Evolutionary conservation across 768 basidiomycete genomes (phyloP).

Genomic region (Agaricus subrufescens): DNA sequence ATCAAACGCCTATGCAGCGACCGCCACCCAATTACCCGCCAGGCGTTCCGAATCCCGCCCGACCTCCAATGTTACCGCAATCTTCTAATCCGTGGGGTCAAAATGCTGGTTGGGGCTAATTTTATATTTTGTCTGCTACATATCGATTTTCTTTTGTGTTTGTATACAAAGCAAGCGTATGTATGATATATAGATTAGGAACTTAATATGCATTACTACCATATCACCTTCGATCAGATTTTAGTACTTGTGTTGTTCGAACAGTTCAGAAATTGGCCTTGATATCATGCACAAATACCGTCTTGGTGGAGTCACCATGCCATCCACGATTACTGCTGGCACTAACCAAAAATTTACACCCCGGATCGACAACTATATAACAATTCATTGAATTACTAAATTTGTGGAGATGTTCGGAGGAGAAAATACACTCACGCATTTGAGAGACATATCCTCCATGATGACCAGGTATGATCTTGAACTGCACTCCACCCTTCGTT

Average conservation of each 20-base stretch:
- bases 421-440: constrained; percentile 62
- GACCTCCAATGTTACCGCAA: constrained; percentile 60
- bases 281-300: constrained; percentile 89
- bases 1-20: constrained; percentile 44
- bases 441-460: constrained; percentile 92
- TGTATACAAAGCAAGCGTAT: not conserved
- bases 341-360: constrained; percentile 80
- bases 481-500: constrained; percentile 68
- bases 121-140: not conserved
- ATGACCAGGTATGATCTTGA: constrained; percentile 95
- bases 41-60: constrained; percentile 46
- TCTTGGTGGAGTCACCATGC: constrained; percentile 87
- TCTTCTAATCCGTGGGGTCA: constrained; percentile 20
- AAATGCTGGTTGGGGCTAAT: constrained; percentile 18
- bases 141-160: not conserved
- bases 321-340: constrained; percentile 93
- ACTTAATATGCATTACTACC: constrained; percentile 10
- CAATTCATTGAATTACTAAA: not conserved
- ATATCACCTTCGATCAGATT: not conserved
- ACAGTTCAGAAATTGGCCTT: constrained; percentile 30
- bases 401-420: not conserved
- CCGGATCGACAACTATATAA: constrained; percentile 78
- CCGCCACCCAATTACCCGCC: constrained; percentile 31
- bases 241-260: not conserved
- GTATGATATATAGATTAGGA: constrained; percentile 7